These are phyloP conservation scores for Aspergillus phoenicis DNA, from an alignment of 2,329 filamentous ascomycete species.

Conservation along the genomic window DNA sequence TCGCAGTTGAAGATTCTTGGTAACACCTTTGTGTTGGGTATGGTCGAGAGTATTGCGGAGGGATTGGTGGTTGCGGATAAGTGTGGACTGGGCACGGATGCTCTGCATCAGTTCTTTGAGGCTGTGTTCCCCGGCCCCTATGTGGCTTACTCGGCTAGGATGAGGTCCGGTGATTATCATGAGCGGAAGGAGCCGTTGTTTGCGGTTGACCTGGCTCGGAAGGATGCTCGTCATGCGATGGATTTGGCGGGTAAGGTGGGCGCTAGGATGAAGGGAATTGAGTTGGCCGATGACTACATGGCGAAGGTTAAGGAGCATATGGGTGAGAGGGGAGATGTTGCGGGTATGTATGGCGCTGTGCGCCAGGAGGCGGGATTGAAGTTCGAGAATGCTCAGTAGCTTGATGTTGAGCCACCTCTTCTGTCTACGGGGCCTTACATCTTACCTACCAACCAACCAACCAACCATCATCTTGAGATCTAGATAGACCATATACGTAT, in stretches of 20 bases:
- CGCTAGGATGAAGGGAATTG: background rate
- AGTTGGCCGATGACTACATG: constrained; percentile 10
- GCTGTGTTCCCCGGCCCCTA: constrained; percentile 4
- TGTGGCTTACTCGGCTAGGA: constrained; percentile 2
- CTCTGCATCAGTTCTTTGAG: constrained; percentile 4
- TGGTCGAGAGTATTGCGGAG: background rate
- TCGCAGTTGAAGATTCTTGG: constrained; percentile 5
- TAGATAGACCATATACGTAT: background rate
- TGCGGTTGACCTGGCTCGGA: background rate
- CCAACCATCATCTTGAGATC: background rate
- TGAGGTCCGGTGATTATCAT: constrained; percentile 2
- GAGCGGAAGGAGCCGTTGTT: constrained; percentile 1
- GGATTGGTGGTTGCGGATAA: constrained; percentile 13
- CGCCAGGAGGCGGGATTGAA: constrained; percentile 69
- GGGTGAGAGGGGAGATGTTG: constrained; percentile 63
- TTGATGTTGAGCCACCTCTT: no score
- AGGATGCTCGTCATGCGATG: constrained; percentile 5
- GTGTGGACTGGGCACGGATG: constrained; percentile 7
- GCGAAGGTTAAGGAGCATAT: constrained; percentile 6
- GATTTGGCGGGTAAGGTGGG: background rate
- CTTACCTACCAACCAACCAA: no score
- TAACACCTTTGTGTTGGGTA: constrained; percentile 3
- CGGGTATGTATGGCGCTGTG: constrained; percentile 74
- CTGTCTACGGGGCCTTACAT: no score
- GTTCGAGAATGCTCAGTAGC: constrained; percentile 59